Base-by-base conservation (phyloP, 2,329 filamentous ascomycete species). In the Tolypocladium sp. region DNA sequence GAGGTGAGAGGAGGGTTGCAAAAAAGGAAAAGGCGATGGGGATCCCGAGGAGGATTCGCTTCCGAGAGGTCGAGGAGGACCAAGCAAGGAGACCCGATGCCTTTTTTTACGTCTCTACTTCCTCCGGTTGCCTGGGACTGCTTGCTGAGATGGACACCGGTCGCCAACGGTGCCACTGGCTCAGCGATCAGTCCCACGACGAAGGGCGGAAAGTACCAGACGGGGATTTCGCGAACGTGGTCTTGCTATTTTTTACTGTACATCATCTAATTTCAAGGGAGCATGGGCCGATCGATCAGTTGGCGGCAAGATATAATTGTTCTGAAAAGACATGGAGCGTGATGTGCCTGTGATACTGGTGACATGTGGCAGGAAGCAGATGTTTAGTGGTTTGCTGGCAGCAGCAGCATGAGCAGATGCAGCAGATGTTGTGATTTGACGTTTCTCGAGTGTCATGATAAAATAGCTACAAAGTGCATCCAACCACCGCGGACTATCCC, bases 201-300 rank as follows among this genome's bases (percentile, higher is more conserved):
- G 35, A 17, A 40, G 12, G 52, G 52, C 5, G 38, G 15, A 27
- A 56, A 33, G 44, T 42, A 44, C 12, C 46, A 20, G 42, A 58
- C n/a, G 38, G 30, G 35, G 22, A n/a, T 55, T 49, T 41, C 51
- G 51, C n/a, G 25, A 27, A 51, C 49, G 37, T 25, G 58, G 52
- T 58, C 42, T 30, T 42, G 42, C 53, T 59, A 55, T 62, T 60
- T 60, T 58, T 63, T 63, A 62, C 57, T 67, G 65, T 67, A 67
- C 62, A 66, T 63, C 62, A 66, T 67, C 61, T 67, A 66, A 63
- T 65, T 62, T 59, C 40, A 33, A 41, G 41, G 64, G 59, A 59
- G 59, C 58, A 60, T 56, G 58, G 60, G 58, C 54, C 57, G 58
- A 56, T 57, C 55, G n/a, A 58, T 58, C 49, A 58, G 57, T 55